Evolutionary conservation across 2,329 filamentous ascomycete genomes (phyloP), one percentile per base, ranked within the genome.

Genomic region (Sclerotiophoma versabilis): DNA sequence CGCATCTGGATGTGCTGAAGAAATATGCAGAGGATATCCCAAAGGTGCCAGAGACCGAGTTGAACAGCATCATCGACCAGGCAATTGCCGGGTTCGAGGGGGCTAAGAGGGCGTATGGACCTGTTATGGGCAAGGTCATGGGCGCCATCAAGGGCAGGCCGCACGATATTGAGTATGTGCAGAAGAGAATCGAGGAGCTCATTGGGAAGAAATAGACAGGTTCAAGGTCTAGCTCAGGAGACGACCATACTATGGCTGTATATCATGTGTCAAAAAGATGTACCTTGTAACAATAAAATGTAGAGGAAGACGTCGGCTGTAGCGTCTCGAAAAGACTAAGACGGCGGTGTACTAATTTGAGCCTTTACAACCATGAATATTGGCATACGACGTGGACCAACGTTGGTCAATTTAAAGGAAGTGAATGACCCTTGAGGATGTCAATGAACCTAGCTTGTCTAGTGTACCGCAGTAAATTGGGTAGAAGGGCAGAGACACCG

Each of bases 1-100:
- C 77, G 10, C 88, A 93, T 75, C 77, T 88, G 42, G 75, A 75
- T 26, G 81, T 93, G 2, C 69, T 92, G 65, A 80, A 87, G 32
- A 86, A 86, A 64, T 92, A 91, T 73, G 78, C 84, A 4, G 79
- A 80, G 7, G 78, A 76, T 56, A 82, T 91, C 11, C 78, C 86
- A 72, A 81, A 80, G 11, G 65, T 91, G 47, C 75, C 78, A 2
- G 80, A 83, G 57, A 84, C 83, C 5, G 83, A 91, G 70, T 77
- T 93, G 17, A 78, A 78, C 66, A 71, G 70, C 2, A 65, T 84
- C 10, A 82, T 90, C 15, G 73, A 76, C 49, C 76, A 75, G 25
- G 80, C 82, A 2, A 75, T 90, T 19, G 79, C 80, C 23, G 79
- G 76, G 26, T 73, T 84, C 51, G 81, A 78, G 65, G 76, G 73